Evolutionary conservation across 1,284 basidiomycete species (phyloP), one percentile per base, ranked within the genome.

Genomic region (Microstroma glucosiphilum): DNA sequence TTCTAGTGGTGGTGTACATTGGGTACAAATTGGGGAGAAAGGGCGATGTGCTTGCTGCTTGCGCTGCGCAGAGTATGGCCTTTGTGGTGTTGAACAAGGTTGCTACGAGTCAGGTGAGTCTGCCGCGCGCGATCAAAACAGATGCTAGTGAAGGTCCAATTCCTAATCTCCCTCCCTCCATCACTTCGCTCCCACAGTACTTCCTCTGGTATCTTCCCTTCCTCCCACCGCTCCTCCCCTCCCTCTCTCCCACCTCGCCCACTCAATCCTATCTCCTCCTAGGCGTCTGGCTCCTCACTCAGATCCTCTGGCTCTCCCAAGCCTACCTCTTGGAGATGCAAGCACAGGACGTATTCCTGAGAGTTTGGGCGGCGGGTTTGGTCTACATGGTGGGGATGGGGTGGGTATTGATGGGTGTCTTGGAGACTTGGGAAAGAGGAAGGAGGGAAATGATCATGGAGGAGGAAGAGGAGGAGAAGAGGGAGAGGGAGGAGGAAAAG

Each of bases 1-100:
- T 93, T 82, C 72, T 76, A 0, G 81, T 91, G 8, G 83, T 87
- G 0, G 76, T 89, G 0, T 85, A 86, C 1, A 81, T 86, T 6
- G 91, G 91, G 1, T 76, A 90, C 15, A 84, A 87, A 53, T 86
- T 87, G 7, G 81, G 83, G 21, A 17, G 17, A 59, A 80, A 80
- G 51, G 81, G 88, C 53, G 81, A 83, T 60, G 82, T 97, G 2
- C 84, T 87, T 3, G 88, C 92, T 67, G 85, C 90, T 1, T 93
- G 89, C 88, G 91, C 96, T 73, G 84, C 92, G 21, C 93, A 97
- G 80, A 98, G 96, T 0, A 84, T 86, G 55, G 82, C 86, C 0
- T 98, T 99, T 75, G 92, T 97, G 15, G 83, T 90, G 0, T 93
- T 96, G 83, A 99, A 98, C 81, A 96, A 96, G 82, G 96, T 99